phyloP scores from a whole-genome alignment of 352 stramenopile species.

The Pythium aphanidermatum region DNA sequence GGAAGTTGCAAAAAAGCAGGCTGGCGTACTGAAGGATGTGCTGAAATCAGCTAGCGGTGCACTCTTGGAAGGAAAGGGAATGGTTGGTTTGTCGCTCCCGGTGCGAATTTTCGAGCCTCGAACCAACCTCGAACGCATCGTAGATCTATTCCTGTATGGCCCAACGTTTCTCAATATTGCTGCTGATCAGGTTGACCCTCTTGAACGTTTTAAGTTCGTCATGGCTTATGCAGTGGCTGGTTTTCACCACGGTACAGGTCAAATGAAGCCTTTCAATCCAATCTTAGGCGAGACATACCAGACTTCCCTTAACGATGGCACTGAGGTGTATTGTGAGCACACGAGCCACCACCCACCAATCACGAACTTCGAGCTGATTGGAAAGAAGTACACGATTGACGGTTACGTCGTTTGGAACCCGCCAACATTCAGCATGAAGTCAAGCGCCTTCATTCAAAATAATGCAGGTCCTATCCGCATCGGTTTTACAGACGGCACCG shows the following conservation, averaged over 20 bases:
- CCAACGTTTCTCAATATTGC: constrained; percentile 73
- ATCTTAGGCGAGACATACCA: constrained; percentile 79
- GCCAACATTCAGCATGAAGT: constrained; percentile 11
- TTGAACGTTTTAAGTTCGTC: constrained; percentile 65
- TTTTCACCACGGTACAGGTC: constrained; percentile 65
- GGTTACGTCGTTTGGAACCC: constrained; percentile 1
- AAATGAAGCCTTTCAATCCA: constrained; percentile 79
- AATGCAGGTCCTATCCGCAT: constrained; percentile 31
- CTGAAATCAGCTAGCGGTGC: constrained; percentile 72
- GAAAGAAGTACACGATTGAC: constrained; percentile 30
- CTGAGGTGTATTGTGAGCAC: constrained; percentile 65
- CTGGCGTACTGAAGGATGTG: constrained; percentile 75
- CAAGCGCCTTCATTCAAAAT: neutral
- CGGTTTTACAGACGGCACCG: constrained; percentile 43
- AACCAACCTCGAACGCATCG: constrained; percentile 66
- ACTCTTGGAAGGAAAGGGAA: constrained; percentile 58
- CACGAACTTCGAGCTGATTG: constrained; percentile 47
- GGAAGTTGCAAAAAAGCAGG: constrained; percentile 68
- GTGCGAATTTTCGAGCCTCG: constrained; percentile 74
- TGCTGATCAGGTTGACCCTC: constrained; percentile 37
- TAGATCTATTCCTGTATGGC: constrained; percentile 69
- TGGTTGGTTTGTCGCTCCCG: constrained; percentile 62
- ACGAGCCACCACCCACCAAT: constrained; percentile 66
- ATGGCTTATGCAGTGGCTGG: constrained; percentile 65
- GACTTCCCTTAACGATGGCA: constrained; percentile 60